Conservation (phyloP, 176 grass and related monocot species). For the Thinopyrum elongatum region DNA sequence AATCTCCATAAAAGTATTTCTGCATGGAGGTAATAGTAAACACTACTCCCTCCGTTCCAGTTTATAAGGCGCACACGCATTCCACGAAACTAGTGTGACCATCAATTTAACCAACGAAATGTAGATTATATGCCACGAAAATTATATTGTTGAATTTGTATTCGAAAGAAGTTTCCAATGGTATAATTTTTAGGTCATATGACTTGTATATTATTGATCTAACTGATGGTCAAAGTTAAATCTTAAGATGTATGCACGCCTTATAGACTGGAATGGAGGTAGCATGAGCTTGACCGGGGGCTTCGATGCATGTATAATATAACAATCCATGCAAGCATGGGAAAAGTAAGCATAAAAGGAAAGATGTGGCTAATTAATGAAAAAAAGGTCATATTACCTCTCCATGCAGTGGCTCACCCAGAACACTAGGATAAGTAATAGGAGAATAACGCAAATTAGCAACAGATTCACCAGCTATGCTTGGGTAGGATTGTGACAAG, state of each 20-base stretch:
- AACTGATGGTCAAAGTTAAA: not conserved
- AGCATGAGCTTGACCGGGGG: not conserved
- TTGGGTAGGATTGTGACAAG: constrained; percentile 89
- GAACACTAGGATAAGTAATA: constrained; percentile 94
- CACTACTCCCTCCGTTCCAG: not conserved
- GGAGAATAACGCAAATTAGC: constrained; percentile 89
- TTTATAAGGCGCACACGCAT: not conserved
- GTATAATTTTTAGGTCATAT: not conserved
- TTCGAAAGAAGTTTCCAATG: not conserved
- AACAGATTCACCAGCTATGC: constrained; percentile 87
- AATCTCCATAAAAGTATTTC: not conserved
- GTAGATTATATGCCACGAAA: not conserved
- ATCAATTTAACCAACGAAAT: not conserved
- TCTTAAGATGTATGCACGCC: not conserved
- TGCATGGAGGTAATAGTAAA: not conserved
- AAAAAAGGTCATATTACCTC: constrained; percentile 56
- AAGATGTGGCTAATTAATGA: not conserved
- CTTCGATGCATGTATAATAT: constrained; percentile 14
- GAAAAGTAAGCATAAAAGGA: constrained; percentile 15
- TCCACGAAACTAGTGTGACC: not conserved
- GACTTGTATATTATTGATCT: not conserved
- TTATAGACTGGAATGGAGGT: not conserved
- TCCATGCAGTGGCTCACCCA: constrained; percentile 94
- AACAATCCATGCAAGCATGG: not conserved
- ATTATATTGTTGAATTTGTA: not conserved